phyloP scores from a whole-genome alignment of 2,329 filamentous ascomycete species.

The Leptographium lundbergii region DNA sequence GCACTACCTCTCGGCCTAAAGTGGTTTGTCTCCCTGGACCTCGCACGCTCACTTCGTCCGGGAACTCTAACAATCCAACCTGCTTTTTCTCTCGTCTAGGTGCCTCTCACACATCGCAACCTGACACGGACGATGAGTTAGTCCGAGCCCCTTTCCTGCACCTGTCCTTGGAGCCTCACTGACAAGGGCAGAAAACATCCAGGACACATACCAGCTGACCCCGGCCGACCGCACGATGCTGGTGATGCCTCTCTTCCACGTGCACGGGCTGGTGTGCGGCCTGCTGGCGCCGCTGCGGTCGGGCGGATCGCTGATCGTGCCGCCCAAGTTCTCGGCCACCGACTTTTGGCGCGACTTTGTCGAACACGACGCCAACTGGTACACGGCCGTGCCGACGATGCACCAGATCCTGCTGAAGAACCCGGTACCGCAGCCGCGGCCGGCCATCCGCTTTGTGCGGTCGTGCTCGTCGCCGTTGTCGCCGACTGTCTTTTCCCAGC shows the following conservation, averaged over 20 bases:
- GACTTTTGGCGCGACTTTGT: conserved; percentile 75
- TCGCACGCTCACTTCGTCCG: neutral
- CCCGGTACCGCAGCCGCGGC: conserved; percentile 53
- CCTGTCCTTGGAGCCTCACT: neutral
- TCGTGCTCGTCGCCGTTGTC: conserved; percentile 78
- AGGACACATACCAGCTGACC: conserved; percentile 62
- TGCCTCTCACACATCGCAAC: conserved; percentile 71
- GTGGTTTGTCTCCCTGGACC: conserved; percentile 39
- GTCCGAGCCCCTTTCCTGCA: neutral
- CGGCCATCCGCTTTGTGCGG: conserved; percentile 71
- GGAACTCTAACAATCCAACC: neutral
- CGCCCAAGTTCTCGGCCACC: conserved; percentile 64
- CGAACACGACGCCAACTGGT: conserved; percentile 71
- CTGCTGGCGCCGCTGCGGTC: conserved; percentile 66
- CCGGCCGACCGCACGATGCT: conserved; percentile 65
- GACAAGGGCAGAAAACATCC: conserved; percentile 50
- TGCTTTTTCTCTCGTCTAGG: conserved; percentile 25
- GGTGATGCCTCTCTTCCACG: conserved; percentile 85
- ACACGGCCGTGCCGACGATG: conserved; percentile 85
- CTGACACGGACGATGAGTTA: conserved; percentile 63
- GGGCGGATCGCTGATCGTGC: conserved; percentile 69
- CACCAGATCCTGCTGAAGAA: conserved; percentile 77
- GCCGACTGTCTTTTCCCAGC: conserved; percentile 67
- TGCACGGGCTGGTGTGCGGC: conserved; percentile 74
- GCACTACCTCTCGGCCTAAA: conserved; percentile 76